Evolutionary conservation across 345 rosid species (phyloP).

Genomic region (Moricandia arvensis): DNA sequence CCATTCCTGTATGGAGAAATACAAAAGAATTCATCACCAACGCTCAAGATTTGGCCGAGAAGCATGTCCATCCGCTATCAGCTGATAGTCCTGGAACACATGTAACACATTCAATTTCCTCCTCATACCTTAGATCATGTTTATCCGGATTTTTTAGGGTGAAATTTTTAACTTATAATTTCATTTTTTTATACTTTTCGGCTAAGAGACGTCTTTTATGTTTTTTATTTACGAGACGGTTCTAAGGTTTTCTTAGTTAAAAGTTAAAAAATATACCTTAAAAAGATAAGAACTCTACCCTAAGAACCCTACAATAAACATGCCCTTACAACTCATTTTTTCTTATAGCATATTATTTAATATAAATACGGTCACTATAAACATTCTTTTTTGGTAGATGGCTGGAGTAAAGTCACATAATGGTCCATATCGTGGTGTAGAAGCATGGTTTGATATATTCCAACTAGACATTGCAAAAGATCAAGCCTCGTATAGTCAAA

Average conservation of each 20-base stretch:
- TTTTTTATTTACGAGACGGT: too few relatives aligned
- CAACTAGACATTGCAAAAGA: neutral
- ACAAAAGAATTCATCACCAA: neutral
- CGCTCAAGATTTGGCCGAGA: neutral
- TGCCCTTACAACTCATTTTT: too few relatives aligned
- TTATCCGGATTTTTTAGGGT: too few relatives aligned
- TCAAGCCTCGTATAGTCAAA: slow-evolving; percentile 9
- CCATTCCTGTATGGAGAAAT: slow-evolving; percentile 1
- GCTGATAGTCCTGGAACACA: neutral
- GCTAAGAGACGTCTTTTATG: too few relatives aligned
- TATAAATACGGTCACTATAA: too few relatives aligned
- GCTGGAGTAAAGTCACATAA: neutral
- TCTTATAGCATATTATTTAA: too few relatives aligned
- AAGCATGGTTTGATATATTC: neutral
- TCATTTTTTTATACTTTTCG: too few relatives aligned
- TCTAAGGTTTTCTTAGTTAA: too few relatives aligned
- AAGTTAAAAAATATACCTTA: too few relatives aligned
- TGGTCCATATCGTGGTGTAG: slow-evolving; percentile 13
- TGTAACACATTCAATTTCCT: neutral
- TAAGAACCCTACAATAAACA: too few relatives aligned
- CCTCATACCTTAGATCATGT: neutral
- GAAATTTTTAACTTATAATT: too few relatives aligned
- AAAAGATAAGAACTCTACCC: too few relatives aligned
- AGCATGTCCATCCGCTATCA: neutral
- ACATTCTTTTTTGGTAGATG: neutral